A percentile compares a stretch with the other conserved stretches of the same genome.
These are phyloP conservation scores for Arthrinium phaeospermum DNA, from an alignment of 2,329 filamentous ascomycete species.

Conservation along the genomic window DNA sequence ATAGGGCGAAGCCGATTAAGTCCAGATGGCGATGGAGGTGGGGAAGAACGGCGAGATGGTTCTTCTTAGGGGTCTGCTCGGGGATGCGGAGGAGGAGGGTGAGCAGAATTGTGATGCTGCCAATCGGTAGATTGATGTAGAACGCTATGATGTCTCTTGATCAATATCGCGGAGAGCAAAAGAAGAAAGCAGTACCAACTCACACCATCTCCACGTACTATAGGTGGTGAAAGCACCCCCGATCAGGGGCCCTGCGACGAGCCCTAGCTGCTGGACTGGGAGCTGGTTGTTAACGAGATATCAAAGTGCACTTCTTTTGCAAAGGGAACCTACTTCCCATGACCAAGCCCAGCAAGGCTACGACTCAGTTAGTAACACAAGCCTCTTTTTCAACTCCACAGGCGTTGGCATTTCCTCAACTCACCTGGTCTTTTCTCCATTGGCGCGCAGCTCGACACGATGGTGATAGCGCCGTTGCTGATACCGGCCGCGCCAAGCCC, in stretches of 20 bases:
- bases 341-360: constrained; percentile 5
- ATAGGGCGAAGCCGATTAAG: constrained; percentile 33
- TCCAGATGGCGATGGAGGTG: constrained; percentile 34
- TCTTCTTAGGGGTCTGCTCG: neutral
- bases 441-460: constrained; percentile 5
- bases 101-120: neutral
- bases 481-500: constrained; percentile 50
- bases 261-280: neutral
- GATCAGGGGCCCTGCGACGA: neutral
- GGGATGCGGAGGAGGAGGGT: neutral
- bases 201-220: neutral
- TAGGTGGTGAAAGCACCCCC: neutral
- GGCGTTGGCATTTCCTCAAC: too few species aligned
- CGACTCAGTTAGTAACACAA: neutral
- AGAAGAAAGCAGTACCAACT: neutral
- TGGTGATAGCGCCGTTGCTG: constrained; percentile 26
- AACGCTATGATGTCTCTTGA: neutral
- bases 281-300: neutral
- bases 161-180: neutral
- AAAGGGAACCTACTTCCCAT: constrained; percentile 6
- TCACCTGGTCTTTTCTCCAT: constrained; percentile 41
- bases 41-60: neutral
- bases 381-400: neutral
- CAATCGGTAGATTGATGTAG: neutral
- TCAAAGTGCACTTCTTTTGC: neutral